phyloP scores from a whole-genome alignment of 495 filamentous ascomycete species.

The Penicillium antarcticum region DNA sequence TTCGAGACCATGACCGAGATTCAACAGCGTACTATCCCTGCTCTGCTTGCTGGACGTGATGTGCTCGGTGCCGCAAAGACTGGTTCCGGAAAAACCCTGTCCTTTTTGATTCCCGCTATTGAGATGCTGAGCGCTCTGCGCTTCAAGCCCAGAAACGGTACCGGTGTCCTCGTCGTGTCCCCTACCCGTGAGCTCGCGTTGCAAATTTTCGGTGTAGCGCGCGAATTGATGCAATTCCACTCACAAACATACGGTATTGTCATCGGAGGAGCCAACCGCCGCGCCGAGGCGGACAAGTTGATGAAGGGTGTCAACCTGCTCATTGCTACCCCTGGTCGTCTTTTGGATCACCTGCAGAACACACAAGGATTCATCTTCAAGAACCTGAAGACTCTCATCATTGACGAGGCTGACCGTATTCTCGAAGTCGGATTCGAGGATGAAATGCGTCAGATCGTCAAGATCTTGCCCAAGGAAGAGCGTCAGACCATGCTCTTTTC shows the following conservation, averaged over 20 bases:
- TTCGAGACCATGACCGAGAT: constrained; percentile 97
- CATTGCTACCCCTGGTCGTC: constrained; percentile 87
- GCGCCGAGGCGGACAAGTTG: constrained; percentile 92
- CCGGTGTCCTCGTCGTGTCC: constrained; percentile 77
- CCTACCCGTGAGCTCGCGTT: constrained; percentile 78
- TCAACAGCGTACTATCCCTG: constrained; percentile 82
- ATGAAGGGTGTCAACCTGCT: constrained; percentile 90
- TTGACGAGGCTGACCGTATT: constrained; percentile 89
- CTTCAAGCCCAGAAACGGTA: constrained; percentile 81
- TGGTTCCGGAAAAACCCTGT: constrained; percentile 90
- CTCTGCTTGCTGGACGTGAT: constrained; percentile 83
- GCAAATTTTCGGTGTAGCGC: constrained; percentile 93
- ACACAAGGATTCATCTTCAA: constrained; percentile 91
- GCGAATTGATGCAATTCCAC: constrained; percentile 83
- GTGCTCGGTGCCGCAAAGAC: constrained; percentile 97
- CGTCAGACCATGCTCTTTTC: constrained; percentile 97
- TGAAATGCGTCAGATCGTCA: constrained; percentile 95
- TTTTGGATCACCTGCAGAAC: constrained; percentile 94
- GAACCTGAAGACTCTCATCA: constrained; percentile 83
- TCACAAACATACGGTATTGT: constrained; percentile 95
- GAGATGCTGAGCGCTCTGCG: constrained; percentile 90
- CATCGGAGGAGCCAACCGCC: constrained; percentile 90
- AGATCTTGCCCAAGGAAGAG: constrained; percentile 85
- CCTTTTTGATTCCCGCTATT: constrained; percentile 90
- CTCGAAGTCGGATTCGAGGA: constrained; percentile 98